A percentile compares a stretch with the other conserved stretches of the same genome.
Evolutionary conservation across 306 rosid genomes (phyloP).

Genomic region (Begonia masoniana): DNA sequence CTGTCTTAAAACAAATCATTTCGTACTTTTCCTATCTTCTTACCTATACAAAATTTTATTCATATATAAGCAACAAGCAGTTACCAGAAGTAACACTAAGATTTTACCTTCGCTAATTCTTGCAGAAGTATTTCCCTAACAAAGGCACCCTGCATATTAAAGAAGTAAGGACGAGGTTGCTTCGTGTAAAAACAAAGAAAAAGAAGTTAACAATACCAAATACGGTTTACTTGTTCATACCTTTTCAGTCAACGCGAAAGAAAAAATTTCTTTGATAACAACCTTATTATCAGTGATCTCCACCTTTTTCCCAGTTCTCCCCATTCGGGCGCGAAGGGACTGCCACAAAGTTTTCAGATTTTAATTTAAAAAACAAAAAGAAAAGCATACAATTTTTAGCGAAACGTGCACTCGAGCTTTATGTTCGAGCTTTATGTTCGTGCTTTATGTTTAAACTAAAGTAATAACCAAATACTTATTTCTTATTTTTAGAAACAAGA

Average conservation of each 20-base stretch:
- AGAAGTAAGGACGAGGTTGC: neutral
- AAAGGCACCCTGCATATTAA: constrained; percentile 64
- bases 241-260: constrained; percentile 63
- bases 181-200: neutral
- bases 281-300: constrained; percentile 29
- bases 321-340: constrained; percentile 87
- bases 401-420: too few species aligned
- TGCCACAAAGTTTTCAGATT: constrained; percentile 25
- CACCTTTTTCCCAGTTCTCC: constrained; percentile 25
- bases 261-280: constrained; percentile 53
- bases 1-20: too few species aligned
- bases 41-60: neutral
- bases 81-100: neutral
- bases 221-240: constrained; percentile 15
- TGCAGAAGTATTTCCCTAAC: constrained; percentile 73
- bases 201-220: neutral
- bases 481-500: neutral
- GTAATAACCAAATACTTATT: too few species aligned
- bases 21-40: too few species aligned
- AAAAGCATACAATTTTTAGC: too few species aligned
- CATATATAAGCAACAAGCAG: neutral
- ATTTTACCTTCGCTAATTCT: constrained; percentile 76
- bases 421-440: too few species aligned
- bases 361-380: neutral
- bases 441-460: too few species aligned